Base-by-base conservation (phyloP, 1,139 yeast species). In the Candida sp. region DNA sequence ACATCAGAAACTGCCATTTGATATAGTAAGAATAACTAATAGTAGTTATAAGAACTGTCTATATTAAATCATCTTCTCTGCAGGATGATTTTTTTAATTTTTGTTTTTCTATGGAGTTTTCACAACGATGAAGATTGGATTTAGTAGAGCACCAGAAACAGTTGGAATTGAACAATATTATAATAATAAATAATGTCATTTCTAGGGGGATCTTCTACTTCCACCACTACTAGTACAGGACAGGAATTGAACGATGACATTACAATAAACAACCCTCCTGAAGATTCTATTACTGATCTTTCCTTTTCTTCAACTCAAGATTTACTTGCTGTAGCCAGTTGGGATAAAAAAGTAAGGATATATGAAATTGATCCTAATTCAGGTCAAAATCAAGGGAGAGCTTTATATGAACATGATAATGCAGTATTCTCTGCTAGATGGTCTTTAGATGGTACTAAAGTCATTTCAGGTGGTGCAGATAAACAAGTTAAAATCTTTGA, bases 291-390 rank as follows among this genome's bases (percentile, higher is more conserved):
- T 29, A 78, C 91, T n/a, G 96, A 88, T 54, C 63, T 95, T 45
- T 73, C 90, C 19, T 95, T 93, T 64, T 87, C 97, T n/a, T 89
- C 98, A n/a, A 88, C 78, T 50, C 95, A 87, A 22, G 97, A 95
- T 54, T 70, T 82, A 47, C 64, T 85, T 46, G 82, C 95, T 2
- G 95, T 83, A 3, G 79, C 95, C 8, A 85, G 96, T 34, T 95
- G 99, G 99, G 99, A 95, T 66, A 87, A 87, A 56, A 90, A 90
- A 60, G 97, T 89, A 33, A 77, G 99, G 47, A 84, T 95, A 46
- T 95, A 95, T 72, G 98, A 93, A 62, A 82, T 91, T 22, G 82
- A 82, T 50, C 71, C 81, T 21, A 80, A 75, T 51, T 71, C 82
- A 2, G 87, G 87, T 0, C 77, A 77, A 50, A 80, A 84, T 43